A percentile compares a stretch with the other conserved stretches of the same genome.
phyloP scores from a whole-genome alignment of 169 alveolate species.

The Eimeria sp. region DNA sequence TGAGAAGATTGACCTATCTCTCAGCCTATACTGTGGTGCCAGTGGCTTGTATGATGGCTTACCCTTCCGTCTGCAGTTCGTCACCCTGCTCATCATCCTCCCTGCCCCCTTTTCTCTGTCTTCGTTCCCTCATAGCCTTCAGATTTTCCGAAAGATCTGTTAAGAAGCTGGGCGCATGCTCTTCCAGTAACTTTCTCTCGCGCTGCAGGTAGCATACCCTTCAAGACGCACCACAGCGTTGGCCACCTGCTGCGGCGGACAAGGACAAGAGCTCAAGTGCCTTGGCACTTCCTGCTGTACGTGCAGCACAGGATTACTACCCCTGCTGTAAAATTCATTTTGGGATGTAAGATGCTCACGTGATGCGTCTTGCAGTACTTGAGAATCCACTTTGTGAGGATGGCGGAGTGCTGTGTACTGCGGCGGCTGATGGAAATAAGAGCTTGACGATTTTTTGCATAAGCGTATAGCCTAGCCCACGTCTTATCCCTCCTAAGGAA shows the following conservation, averaged over 20 bases:
- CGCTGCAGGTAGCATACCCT: conserved; percentile 9
- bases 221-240: conserved; percentile 46
- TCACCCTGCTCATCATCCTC: conserved; percentile 73
- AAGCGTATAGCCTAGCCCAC: conserved; percentile 82
- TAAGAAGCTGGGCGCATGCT: conserved; percentile 79
- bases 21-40: neutral
- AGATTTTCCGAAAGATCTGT: conserved; percentile 59
- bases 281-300: neutral
- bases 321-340: neutral
- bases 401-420: conserved; percentile 57
- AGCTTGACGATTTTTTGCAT: conserved; percentile 77
- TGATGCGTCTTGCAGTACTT: conserved; percentile 80
- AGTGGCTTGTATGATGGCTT: neutral
- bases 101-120: conserved; percentile 52
- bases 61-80: conserved; percentile 74
- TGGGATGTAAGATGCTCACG: conserved; percentile 35
- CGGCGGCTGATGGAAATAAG: conserved; percentile 78
- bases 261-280: no score
- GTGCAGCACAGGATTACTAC: neutral
- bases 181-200: conserved; percentile 76
- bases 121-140: conserved; percentile 78
- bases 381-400: conserved; percentile 79
- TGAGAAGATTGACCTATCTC: neutral
- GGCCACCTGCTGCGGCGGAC: neutral
- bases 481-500: conserved; percentile 78